These are phyloP conservation scores for Nemania sp. DNA, from an alignment of 2,329 filamentous ascomycete genomes.

Conservation along the genomic window DNA sequence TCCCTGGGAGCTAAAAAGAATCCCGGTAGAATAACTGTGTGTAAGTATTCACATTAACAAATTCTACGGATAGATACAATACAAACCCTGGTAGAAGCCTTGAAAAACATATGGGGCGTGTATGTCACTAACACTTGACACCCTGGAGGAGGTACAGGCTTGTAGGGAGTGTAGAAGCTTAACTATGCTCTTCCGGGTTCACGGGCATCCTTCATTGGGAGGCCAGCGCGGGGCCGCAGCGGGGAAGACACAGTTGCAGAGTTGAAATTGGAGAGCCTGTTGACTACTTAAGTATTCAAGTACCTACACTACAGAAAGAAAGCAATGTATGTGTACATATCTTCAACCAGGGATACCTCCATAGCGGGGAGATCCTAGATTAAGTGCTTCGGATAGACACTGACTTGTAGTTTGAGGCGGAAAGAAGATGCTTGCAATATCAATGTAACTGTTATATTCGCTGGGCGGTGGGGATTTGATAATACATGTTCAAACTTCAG, in stretches of 20 bases:
- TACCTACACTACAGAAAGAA: too few species aligned
- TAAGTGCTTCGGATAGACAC: too few species aligned
- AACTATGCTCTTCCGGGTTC: slow-evolving; percentile 26
- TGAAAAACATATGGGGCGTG: too few species aligned
- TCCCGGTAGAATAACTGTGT: too few species aligned
- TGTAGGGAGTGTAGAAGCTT: not conserved
- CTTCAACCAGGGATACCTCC: slow-evolving; percentile 30
- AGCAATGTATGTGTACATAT: slow-evolving; percentile 22
- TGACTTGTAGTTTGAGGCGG: not conserved
- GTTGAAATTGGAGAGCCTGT: too few species aligned
- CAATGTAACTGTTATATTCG: not conserved
- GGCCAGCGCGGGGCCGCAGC: slow-evolving; percentile 34
- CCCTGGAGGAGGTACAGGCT: too few species aligned
- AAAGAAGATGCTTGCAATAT: not conserved
- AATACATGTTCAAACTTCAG: slow-evolving; percentile 7
- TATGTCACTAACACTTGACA: too few species aligned
- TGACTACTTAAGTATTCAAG: too few species aligned
- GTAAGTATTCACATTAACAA: too few species aligned
- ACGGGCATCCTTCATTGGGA: slow-evolving; percentile 30
- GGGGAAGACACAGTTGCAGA: slow-evolving; percentile 24
- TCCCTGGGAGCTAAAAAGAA: too few species aligned
- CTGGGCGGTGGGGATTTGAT: not conserved
- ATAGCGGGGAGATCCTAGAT: slow-evolving; percentile 25
- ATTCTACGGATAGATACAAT: too few species aligned
- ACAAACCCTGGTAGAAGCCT: too few species aligned